A percentile compares a stretch with the other conserved stretches of the same genome.
Evolutionary conservation across 2,329 filamentous ascomycete genomes (phyloP).

Genomic region (Fonsecaea erecta): DNA sequence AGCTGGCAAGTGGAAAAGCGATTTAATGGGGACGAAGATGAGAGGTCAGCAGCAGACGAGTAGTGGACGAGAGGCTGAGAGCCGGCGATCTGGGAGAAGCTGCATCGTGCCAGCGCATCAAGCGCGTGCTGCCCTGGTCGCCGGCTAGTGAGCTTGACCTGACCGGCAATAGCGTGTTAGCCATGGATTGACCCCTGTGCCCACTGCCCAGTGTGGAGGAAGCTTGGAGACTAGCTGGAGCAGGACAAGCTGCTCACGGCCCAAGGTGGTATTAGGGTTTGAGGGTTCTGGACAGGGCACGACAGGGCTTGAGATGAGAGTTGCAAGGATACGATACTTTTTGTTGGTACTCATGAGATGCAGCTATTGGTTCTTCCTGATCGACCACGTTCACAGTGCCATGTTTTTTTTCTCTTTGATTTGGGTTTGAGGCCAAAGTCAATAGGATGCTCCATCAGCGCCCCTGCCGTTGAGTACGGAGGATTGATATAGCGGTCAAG

Average conservation of each 20-base stretch:
- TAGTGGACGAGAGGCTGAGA: slow-evolving; percentile 33
- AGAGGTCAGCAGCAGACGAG: slow-evolving; percentile 20
- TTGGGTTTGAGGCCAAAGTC: not conserved
- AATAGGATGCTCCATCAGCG: not conserved
- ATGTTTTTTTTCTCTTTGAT: not conserved
- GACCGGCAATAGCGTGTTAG: slow-evolving; percentile 30
- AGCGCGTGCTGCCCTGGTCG: slow-evolving; percentile 30
- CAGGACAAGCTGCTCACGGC: slow-evolving; percentile 4
- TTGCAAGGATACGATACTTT: not conserved
- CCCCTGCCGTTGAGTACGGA: not conserved
- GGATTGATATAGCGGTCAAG: not conserved
- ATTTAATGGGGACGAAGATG: slow-evolving; percentile 14
- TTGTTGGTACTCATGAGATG: too few relatives aligned
- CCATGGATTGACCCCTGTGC: slow-evolving; percentile 4
- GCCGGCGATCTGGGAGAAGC: slow-evolving; percentile 25
- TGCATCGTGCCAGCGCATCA: slow-evolving; percentile 38
- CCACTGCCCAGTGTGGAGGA: not conserved
- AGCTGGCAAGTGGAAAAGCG: slow-evolving; percentile 5
- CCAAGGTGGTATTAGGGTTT: not conserved
- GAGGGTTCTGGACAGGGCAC: not conserved
- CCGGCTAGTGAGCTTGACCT: slow-evolving; percentile 26
- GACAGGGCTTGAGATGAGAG: not conserved
- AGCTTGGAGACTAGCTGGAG: slow-evolving; percentile 18
- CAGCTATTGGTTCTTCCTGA: not conserved
- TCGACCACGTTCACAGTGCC: not conserved